These are phyloP conservation scores for Neurospora sublineolata DNA, from an alignment of 495 filamentous ascomycete genomes.

Conservation along the genomic window DNA sequence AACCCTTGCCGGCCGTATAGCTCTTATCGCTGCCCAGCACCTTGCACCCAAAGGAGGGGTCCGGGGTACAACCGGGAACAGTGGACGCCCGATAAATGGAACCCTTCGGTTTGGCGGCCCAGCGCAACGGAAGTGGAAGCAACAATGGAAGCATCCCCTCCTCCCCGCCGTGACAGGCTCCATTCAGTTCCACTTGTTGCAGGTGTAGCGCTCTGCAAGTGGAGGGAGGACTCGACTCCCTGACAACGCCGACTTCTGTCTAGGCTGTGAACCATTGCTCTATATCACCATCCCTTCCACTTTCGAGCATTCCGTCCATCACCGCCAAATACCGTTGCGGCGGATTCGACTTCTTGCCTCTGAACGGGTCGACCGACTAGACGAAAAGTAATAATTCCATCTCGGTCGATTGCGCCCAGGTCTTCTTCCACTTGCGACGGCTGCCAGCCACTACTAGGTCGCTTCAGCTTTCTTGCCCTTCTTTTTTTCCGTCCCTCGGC, in stretches of 20 bases:
- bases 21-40: background rate
- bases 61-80: background rate
- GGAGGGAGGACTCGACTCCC: background rate
- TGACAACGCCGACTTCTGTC: background rate
- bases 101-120: background rate
- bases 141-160: background rate
- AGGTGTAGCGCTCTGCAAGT: background rate
- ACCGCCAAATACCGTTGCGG: background rate
- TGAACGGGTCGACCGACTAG: background rate
- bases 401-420: background rate
- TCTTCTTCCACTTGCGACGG: background rate
- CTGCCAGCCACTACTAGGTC: background rate
- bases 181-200: no score
- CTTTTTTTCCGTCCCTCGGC: background rate
- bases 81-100: background rate
- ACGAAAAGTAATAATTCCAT: background rate
- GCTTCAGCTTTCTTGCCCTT: background rate
- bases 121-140: no score
- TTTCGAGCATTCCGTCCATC: background rate
- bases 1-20: no score
- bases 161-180: background rate
- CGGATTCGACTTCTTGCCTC: background rate
- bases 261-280: background rate
- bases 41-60: background rate
- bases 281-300: background rate